A percentile compares a stretch with the other conserved stretches of the same genome.
These are phyloP conservation scores for Fallopia convolvulus DNA, from an alignment of 148 eudicot genomes.

Conservation along the genomic window DNA sequence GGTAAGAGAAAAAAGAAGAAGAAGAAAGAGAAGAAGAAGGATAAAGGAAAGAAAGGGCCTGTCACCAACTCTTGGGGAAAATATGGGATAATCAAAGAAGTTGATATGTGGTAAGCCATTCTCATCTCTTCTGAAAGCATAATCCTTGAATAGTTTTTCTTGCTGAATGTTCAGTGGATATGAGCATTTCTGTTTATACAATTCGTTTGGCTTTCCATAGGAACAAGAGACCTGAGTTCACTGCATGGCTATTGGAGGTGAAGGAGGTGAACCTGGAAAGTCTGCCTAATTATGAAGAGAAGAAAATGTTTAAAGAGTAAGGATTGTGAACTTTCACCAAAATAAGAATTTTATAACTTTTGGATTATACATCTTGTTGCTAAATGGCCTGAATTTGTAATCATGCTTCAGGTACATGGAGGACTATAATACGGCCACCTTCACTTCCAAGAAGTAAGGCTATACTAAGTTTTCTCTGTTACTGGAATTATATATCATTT, in stretches of 20 bases:
- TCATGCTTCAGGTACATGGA: slow-evolving; percentile 73
- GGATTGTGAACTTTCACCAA: slow-evolving; percentile 11
- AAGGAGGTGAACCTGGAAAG: slow-evolving; percentile 94
- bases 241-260: slow-evolving; percentile 85
- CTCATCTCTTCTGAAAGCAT: neutral
- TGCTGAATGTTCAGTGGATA: neutral
- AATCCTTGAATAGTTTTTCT: neutral
- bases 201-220: slow-evolving; percentile 25
- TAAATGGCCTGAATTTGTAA: neutral
- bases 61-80: slow-evolving; percentile 90
- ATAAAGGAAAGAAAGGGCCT: slow-evolving; percentile 59
- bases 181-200: neutral
- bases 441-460: slow-evolving; percentile 89
- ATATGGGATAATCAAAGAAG: slow-evolving; percentile 73
- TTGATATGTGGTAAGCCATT: slow-evolving; percentile 85
- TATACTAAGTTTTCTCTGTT: neutral
- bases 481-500: neutral
- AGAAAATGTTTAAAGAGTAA: slow-evolving; percentile 95
- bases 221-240: slow-evolving; percentile 94
- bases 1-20: slow-evolving; percentile 22
- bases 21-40: slow-evolving; percentile 38
- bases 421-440: slow-evolving; percentile 92
- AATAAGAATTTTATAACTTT: neutral
- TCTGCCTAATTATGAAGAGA: slow-evolving; percentile 90
- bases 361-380: neutral